Base-by-base conservation (phyloP, 176 grass and related monocot genomes). In the Avena insularis region DNA sequence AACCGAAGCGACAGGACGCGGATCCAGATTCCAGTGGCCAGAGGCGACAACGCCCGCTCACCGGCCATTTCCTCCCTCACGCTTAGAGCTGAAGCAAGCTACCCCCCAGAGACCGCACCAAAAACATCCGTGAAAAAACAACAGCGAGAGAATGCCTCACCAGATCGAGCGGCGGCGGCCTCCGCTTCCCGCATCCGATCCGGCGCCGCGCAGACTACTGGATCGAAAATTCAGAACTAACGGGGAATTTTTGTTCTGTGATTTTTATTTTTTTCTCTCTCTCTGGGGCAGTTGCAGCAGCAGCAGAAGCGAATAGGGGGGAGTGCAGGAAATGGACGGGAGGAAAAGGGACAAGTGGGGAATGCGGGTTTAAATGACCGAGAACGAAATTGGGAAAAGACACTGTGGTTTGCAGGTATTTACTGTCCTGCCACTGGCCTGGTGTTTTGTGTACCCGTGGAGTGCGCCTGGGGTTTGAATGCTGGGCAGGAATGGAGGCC, bases 81-180 rank as follows among this genome's bases (percentile, higher is more conserved):
- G 62, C 90, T 85, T 85, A 17, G 62, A 85, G 70, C 71, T 21
- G 62, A 91, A 88, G 90, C 85, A 80, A 72, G 77, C 77, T 79
- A 66, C 31, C 29, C 46, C 46, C 84, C 74, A 23, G 64, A 79
- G 43, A 57, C 75, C 74, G 54, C 79, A 76, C 17, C 58, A 62
- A 55, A 68, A 79, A 86, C 36, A 64, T 4, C 43, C 17, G 46
- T 8, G 35, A 20, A 64, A 82, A 70, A 72, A 12, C 4, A 59
- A 16, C 64, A 38, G 70, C 78, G 29, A 84, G 70, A 9, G 78
- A 86, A 80, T 85, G 63, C 36, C 75, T 86, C 65, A 90, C 91
- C 93, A 81, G 93, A 95, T 89, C 79, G 46, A 83, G 58, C 15
- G 50, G 21, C 77, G 67, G 84, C 79, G 91, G 87, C 85, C 89